Base-by-base conservation (phyloP, 495 filamentous ascomycete genomes). In the Schizothecium vesticola region DNA sequence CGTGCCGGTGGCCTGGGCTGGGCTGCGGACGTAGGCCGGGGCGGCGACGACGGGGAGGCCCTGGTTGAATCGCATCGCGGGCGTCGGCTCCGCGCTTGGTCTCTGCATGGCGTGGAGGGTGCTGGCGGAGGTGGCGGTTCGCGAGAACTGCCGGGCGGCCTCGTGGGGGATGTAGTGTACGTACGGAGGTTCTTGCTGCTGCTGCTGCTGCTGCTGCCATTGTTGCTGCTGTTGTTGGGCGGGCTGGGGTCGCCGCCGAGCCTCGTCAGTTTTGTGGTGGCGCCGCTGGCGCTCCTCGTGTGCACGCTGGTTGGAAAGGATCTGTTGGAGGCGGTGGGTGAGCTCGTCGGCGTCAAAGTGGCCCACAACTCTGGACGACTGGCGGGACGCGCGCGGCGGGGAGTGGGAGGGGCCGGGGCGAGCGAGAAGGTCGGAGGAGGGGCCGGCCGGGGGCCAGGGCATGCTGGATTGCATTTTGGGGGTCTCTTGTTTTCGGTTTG, bases 341-440 rank as follows among this genome's bases (percentile, higher is more conserved):
- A 87, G 73, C 43, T 87, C 85, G 36, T 83, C 80, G 0, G 84
- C 75, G 61, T 87, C 84, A 60, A 86, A 81, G 21, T 82, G 76
- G 31, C 81, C 79, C 16, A 31, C 59, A 6, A 6, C 8, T 7
- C 8, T 19, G 43, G 19, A 51, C 0, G 43, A 51, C 51, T 66
- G 64, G 31, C 67, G 70, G 57, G 9, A 28, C 11, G 43, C 26
- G 25, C 16, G 61, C 6, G 56, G 4, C n/a, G 3, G 23, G 23
- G 59, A 19, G 59, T 11, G 59, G 59, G 59, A 31, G 16, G 60
- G 9, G 22, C 21, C 24, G 12, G 8, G 16, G 3, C 22, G 7
- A 22, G 21, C 1, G 16, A 23, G 22, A 10, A 24, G 57, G 22
- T 25, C 22, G 22, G 43, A n/a, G 43, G 43, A 36, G 43, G 43